Evolutionary conservation across 768 basidiomycete species (phyloP), one percentile per base, ranked within the genome.

Genomic region (Boletus rubescentipes): DNA sequence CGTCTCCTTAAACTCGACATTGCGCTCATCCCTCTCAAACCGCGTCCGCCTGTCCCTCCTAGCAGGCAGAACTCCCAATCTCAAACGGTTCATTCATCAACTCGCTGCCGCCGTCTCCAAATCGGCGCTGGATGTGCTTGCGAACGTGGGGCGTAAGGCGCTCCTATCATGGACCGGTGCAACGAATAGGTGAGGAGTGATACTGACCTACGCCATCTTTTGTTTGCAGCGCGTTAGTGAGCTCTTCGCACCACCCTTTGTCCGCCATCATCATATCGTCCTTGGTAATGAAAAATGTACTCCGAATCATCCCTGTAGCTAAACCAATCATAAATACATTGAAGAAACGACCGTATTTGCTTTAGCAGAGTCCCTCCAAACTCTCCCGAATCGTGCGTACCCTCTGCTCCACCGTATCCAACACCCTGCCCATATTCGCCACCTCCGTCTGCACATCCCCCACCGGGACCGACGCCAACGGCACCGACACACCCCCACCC

Each of bases 331-430:
- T 26, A 37, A 37, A 37, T n/a, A 16, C 5, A n/a, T n/a, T n/a
- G 36, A 37, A 9, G 7, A 15, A 37, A 15, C 36, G 7, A 6
- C 1, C 16, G 15, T n/a, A n/a, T 36, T 10, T 8, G 12, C n/a
- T 7, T 52, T 58, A 73, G 55, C 66, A 66, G 47, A 76, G 36
- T 20, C 70, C 70, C 10, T 65, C 59, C 45, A 83, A 46, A 48
- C 69, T 76, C 46, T 77, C 75, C 51, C 77, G 73, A 34, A 88
- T 72, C n/a, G 58, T 51, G 43, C 67, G 72, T 21, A 86, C 74
- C 53, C 85, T 75, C 56, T 79, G 77, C 68, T 89, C 87, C 42
- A 88, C 67, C 52, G 61, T 56, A 57, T 86, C 84, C 66, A 91
- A 71, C 53, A 77, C 75, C 54, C 68, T 67, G 29, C 73, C 73